Conservation (phyloP, 768 basidiomycete genomes). For the Mrakia blollopis region DNA sequence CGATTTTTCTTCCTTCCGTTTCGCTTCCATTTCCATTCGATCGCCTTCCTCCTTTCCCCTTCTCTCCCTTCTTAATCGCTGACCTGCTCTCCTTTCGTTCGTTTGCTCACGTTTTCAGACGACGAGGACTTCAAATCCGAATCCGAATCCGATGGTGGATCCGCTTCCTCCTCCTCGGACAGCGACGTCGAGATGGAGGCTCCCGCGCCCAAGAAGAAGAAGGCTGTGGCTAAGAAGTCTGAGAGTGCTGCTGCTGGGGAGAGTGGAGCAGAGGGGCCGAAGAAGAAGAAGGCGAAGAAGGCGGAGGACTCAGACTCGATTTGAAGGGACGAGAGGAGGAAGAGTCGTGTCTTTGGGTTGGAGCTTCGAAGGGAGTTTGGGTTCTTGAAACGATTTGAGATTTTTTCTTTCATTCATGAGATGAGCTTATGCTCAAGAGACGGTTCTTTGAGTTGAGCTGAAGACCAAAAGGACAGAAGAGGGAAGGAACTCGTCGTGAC, state of each 20-base stretch:
- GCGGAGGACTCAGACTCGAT: conserved; percentile 5
- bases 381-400: too few species aligned
- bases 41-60: neutral
- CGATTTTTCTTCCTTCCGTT: neutral
- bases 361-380: too few species aligned
- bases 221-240: conserved; percentile 23
- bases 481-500: too few species aligned
- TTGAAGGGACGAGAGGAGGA: too few species aligned
- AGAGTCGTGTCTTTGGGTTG: too few species aligned
- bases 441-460: too few species aligned
- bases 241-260: conserved; percentile 3
- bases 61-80: conserved; percentile 2
- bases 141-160: conserved; percentile 81
- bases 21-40: too few species aligned
- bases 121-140: conserved; percentile 83
- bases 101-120: conserved; percentile 42
- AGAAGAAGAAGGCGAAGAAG: conserved; percentile 45
- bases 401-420: too few species aligned
- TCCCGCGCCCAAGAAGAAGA: conserved; percentile 50
- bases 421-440: too few species aligned
- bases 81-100: conserved; percentile 21
- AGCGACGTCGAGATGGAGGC: conserved; percentile 54
- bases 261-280: conserved; percentile 36
- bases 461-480: too few species aligned
- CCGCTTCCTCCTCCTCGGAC: conserved; percentile 65